Conservation (phyloP, 2,329 filamentous ascomycete genomes). For the Colletotrichum noveboracense region DNA sequence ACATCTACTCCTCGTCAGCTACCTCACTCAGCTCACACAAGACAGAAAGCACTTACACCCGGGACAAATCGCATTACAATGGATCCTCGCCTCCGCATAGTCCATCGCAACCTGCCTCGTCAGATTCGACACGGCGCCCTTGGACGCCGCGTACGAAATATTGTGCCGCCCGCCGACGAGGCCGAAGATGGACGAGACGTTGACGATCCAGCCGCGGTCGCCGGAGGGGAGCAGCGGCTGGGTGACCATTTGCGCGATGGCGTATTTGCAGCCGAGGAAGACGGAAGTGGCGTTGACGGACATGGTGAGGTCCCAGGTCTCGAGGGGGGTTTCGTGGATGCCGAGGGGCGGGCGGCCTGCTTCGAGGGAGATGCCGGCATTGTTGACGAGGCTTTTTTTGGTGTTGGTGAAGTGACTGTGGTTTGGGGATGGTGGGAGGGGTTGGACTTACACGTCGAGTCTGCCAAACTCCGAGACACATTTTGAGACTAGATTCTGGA, state of each 20-base stretch:
- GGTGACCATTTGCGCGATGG: slow-evolving; percentile 51
- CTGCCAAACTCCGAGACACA: not conserved
- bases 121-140: slow-evolving; percentile 54
- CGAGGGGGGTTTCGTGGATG: slow-evolving; percentile 51
- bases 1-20: not conserved
- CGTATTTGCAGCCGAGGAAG: slow-evolving; percentile 50
- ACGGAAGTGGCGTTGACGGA: slow-evolving; percentile 41
- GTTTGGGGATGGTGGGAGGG: not conserved
- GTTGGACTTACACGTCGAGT: not conserved
- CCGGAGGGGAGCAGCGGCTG: slow-evolving; percentile 44
- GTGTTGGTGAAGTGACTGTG: slow-evolving; percentile 34
- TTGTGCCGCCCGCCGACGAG: slow-evolving; percentile 33
- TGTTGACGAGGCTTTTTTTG: slow-evolving; percentile 45
- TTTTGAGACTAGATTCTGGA: not conserved
- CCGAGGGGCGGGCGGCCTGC: slow-evolving; percentile 32
- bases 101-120: slow-evolving; percentile 55
- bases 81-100: slow-evolving; percentile 51
- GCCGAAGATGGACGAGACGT: slow-evolving; percentile 49
- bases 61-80: slow-evolving; percentile 59
- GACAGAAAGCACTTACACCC: slow-evolving; percentile 37
- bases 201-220: slow-evolving; percentile 55
- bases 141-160: slow-evolving; percentile 50
- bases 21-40: not conserved
- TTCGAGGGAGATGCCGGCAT: slow-evolving; percentile 52
- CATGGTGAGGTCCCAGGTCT: slow-evolving; percentile 48